These are phyloP conservation scores for Chenopodium formosanum DNA, from an alignment of 148 eudicot genomes.

Conservation along the genomic window DNA sequence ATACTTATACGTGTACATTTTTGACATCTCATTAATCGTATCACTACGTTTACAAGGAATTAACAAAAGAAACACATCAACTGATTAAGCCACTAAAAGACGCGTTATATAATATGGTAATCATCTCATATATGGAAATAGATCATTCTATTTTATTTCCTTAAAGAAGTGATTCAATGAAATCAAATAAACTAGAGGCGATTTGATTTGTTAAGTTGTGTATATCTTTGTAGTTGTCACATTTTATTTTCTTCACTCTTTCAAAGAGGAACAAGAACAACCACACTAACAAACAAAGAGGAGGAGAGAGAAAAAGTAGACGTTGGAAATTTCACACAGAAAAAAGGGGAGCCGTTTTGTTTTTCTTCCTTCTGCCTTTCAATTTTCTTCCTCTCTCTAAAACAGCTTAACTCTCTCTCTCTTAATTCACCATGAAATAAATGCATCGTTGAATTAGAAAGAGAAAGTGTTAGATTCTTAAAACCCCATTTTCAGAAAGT, in stretches of 20 bases:
- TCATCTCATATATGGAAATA: too few species aligned
- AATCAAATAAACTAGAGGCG: neutral
- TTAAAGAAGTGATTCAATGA: neutral
- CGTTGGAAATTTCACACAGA: slow-evolving; percentile 6
- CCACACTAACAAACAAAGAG: neutral
- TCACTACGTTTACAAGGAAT: too few species aligned
- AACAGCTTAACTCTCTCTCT: neutral
- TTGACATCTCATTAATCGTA: too few species aligned
- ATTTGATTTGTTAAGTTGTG: neutral
- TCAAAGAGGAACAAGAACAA: neutral
- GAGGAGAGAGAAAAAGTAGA: neutral
- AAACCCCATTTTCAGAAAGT: slow-evolving; percentile 1
- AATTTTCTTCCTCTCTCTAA: neutral
- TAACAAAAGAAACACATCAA: too few species aligned
- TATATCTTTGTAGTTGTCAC: neutral
- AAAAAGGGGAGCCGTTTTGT: neutral
- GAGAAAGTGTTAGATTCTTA: neutral
- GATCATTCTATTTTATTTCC: too few species aligned
- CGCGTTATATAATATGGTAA: neutral
- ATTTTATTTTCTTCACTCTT: neutral
- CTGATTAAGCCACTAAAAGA: neutral
- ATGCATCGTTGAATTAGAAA: neutral
- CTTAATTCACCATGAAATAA: neutral
- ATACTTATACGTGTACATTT: too few species aligned
- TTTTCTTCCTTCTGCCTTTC: neutral